Evolutionary conservation across 2,329 filamentous ascomycete species (phyloP), one percentile per base, ranked within the genome.

Genomic region (Ceratocystis colombiana): DNA sequence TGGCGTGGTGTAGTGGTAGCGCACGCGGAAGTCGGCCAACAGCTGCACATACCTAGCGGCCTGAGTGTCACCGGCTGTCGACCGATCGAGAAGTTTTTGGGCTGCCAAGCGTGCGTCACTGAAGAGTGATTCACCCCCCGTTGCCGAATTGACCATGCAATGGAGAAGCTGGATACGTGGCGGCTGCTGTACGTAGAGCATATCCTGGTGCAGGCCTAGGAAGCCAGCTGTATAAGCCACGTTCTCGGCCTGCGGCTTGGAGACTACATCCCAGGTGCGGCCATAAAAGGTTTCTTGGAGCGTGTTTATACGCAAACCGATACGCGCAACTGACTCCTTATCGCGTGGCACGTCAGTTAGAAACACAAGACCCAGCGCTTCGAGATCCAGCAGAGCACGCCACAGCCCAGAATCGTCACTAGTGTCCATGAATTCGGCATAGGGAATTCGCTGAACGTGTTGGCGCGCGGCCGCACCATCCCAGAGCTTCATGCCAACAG

Each of bases 261-360:
- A 90, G 65, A 85, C 84, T 12, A 97, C 93, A 75, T 96, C 88
- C 85, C 92, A 97, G 0, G 90, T 96, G 70, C 82, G 79, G 53
- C 94, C 94, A 75, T 97, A 97, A 73, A 97, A 94, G 6, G 92
- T 94, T 71, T 90, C 86, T 72, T 90, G 88, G 30, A 96, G 77
- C 44, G 83, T 83, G 1, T 91, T 92, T 68, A 97, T 88, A 64
- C 86, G 83, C 3, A 80, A 79, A 1, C 86, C 88, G 67, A 97
- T 84, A 25, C 79, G 76, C 48, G 83, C 80, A 3, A 96, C 87
- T 3, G 85, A 81, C 1, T 80, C 75, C 68, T 88, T 83, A 17
- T 82, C 81, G 8, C 85, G 78, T 0, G 93, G 92, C 5, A 96
- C 87, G 68, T 84, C 82, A 62, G 82, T 84, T 33, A 97, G 75